phyloP scores from a whole-genome alignment of 2,329 filamentous ascomycete genomes.

The Canariomyces notabilis region DNA sequence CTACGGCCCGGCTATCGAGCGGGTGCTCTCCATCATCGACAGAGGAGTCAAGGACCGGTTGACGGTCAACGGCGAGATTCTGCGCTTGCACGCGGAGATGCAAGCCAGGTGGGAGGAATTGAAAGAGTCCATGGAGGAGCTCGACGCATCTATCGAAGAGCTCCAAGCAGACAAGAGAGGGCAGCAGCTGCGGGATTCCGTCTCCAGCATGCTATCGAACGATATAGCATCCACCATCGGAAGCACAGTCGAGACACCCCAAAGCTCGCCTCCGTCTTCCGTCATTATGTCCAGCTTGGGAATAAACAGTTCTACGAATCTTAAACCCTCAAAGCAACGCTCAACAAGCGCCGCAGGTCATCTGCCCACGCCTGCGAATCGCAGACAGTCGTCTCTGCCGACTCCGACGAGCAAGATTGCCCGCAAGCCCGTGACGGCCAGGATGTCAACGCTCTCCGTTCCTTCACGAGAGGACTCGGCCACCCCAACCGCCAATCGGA shows the following conservation, averaged over 20 bases:
- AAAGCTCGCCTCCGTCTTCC: conserved; percentile 60
- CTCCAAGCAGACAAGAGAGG: conserved; percentile 57
- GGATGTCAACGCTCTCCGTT: conserved; percentile 42
- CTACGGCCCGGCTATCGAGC: conserved; percentile 88
- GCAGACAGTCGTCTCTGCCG: conserved; percentile 45
- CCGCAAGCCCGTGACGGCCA: conserved; percentile 40
- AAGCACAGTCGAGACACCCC: conserved; percentile 66
- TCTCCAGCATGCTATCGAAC: conserved; percentile 85
- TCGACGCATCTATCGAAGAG: conserved; percentile 72
- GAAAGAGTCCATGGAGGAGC: conserved; percentile 69
- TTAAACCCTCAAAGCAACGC: conserved; percentile 41
- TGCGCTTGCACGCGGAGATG: conserved; percentile 81
- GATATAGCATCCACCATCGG: conserved; percentile 63
- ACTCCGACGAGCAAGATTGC: conserved; percentile 36
- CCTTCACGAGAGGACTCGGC: conserved; percentile 41
- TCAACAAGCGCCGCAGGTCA: conserved; percentile 44
- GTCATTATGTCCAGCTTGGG: conserved; percentile 55
- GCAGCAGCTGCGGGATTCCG: conserved; percentile 81
- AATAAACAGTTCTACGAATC: conserved; percentile 28
- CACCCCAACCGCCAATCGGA: conserved; percentile 43
- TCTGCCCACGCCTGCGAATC: conserved; percentile 41
- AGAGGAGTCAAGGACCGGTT: conserved; percentile 93
- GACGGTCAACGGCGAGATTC: conserved; percentile 92
- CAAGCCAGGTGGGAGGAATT: conserved; percentile 74
- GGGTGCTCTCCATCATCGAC: conserved; percentile 87